A percentile compares a stretch with the other conserved stretches of the same genome.
Conservation (phyloP, 225 moss, liverwort and hornwort genomes). For the Thuidium tamariscinum region DNA sequence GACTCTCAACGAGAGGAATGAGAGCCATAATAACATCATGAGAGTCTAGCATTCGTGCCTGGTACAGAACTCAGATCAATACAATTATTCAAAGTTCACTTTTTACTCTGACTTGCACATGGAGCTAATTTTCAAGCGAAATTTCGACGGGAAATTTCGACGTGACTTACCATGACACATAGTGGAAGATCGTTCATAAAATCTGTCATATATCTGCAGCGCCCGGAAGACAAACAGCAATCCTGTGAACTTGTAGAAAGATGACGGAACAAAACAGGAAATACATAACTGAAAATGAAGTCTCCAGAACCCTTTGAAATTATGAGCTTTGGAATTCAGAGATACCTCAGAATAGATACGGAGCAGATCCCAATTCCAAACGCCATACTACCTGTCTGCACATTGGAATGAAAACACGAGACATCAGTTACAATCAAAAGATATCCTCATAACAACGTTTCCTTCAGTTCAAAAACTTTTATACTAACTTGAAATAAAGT, state of each 20-base stretch:
- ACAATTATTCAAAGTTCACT: neutral
- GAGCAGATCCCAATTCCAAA: conserved; percentile 76
- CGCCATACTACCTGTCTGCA: conserved; percentile 38
- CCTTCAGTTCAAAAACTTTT: neutral
- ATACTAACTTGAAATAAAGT: neutral
- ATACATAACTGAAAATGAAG: neutral
- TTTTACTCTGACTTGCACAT: neutral
- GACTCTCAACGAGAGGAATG: conserved; percentile 59
- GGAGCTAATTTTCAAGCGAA: neutral
- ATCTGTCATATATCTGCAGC: conserved; percentile 75
- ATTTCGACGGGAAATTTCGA: neutral
- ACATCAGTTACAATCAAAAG: neutral
- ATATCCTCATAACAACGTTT: neutral
- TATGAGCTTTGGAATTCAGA: neutral
- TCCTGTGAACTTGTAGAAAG: neutral
- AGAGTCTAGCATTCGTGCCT: conserved; percentile 80
- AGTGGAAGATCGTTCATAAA: conserved; percentile 44
- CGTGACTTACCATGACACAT: conserved; percentile 23
- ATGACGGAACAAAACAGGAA: neutral
- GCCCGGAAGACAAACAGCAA: neutral
- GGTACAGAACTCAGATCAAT: neutral
- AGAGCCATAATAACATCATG: conserved; percentile 89
- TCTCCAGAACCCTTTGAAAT: neutral
- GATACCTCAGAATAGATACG: conserved; percentile 60
- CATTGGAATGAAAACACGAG: neutral